Conservation (phyloP, 495 filamentous ascomycete genomes). For the Aspergillus nidulans region DNA sequence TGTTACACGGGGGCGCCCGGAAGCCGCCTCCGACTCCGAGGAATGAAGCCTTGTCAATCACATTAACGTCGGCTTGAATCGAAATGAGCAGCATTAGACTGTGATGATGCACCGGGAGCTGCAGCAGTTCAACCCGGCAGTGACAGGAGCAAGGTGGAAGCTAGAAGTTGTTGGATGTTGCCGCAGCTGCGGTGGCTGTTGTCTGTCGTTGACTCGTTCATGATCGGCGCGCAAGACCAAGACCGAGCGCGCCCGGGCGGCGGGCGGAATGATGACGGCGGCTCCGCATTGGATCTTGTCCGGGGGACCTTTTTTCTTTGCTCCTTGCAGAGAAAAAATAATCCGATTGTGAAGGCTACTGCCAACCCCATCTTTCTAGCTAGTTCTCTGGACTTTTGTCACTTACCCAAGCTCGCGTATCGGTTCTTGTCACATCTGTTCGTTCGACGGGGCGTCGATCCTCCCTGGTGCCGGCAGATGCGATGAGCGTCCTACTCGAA, state of each 20-base stretch:
- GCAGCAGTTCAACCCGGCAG: neutral
- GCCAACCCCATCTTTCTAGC: neutral
- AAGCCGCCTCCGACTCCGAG: constrained; percentile 28
- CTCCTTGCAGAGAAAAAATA: neutral
- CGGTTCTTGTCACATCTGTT: constrained; percentile 11
- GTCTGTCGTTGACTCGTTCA: neutral
- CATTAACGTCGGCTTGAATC: constrained; percentile 8
- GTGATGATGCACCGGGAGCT: neutral
- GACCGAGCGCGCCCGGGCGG: no score
- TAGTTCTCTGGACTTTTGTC: neutral
- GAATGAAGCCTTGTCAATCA: constrained; percentile 13
- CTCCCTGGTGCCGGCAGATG: constrained; percentile 15
- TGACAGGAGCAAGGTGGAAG: constrained; percentile 1
- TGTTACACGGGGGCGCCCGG: constrained; percentile 30
- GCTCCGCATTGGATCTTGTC: constrained; percentile 16
- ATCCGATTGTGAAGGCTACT: neutral
- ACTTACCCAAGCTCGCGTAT: neutral
- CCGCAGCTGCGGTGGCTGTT: neutral
- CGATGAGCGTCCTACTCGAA: constrained; percentile 80
- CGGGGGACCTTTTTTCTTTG: neutral
- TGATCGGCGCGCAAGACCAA: constrained; percentile 4
- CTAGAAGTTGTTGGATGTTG: no score
- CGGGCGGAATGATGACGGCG: constrained; percentile 12
- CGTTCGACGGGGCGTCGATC: constrained; percentile 25
- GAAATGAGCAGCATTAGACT: neutral